Evolutionary conservation across 306 rosid genomes (phyloP), one percentile per base, ranked within the genome.

Genomic region (Pterocarpus macrocarpus): DNA sequence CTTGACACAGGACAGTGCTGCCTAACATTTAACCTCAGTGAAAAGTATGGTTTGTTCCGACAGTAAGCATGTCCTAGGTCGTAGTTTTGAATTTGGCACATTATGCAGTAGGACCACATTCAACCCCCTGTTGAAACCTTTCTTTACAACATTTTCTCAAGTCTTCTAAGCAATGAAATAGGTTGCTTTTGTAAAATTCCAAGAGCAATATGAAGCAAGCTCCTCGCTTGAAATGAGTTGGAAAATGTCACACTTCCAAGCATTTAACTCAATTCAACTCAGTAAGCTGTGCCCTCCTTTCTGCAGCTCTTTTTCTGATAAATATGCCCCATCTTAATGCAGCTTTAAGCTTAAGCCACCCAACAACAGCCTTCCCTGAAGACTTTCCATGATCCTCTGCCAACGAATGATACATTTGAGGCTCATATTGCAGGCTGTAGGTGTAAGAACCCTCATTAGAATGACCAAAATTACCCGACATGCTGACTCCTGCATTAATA

Each of bases 241-340:
- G 28, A 79, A 68, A 74, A 55, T 62, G 17, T 64, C 64, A 28
- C 61, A 75, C 49, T 75, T 75, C 35, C 62, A 80, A 84, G 82
- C 66, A 17, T 69, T 78, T 1, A 45, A 81, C 65, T 92, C 89
- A 92, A 59, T 92, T 88, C 84, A 94, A 76, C 81, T 92, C 97
- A 13, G 94, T 88, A 64, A 94, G 90, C 75, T 84, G 98, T 35
- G 98, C 98, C 89, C 98, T 86, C 74, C 95, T 90, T 84, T 88
- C 88, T 64, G 97, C 95, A 71, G 94, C 94, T 83, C 38, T 91
- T 83, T 88, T 91, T 76, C 94, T 90, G 39, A 92, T 81, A 62
- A 94, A 91, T 41, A 94, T 92, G 13, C 98, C 98, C 98, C 98
- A 94, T 68, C 98, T 90, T 65, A 94, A 87, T 34, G 97, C 98